Evolutionary conservation across 2,329 filamentous ascomycete genomes (phyloP), one percentile per base, ranked within the genome.

Genomic region (Clarireedia hainanense): DNA sequence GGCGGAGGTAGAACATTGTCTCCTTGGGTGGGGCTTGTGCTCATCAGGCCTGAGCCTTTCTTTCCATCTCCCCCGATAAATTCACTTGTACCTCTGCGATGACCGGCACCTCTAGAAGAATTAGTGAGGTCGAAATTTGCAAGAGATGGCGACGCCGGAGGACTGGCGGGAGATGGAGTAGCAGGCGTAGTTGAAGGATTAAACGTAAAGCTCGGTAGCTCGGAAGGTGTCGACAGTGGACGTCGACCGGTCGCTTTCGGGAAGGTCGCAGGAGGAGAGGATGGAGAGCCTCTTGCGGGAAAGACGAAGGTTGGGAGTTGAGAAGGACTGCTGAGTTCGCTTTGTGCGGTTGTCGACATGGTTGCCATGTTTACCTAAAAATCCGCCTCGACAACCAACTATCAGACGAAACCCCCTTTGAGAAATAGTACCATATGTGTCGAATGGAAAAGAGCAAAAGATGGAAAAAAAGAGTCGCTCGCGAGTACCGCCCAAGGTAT

Each of bases 71-170:
- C 88, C 39, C 89, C 89, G 47, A 95, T 88, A 65, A 95, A 91
- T 69, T 96, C 91, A 68, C 91, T 96, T 27, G 84, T 87, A 53
- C 88, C 88, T 65, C 91, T 81, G 64, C 85, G 80, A 67, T 91
- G 88, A 23, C 85, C 83, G 34, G 74, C 73, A 24, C 79, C 74
- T 58, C 81, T 75, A 17, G 84, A 77, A 6, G 74, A 69, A 20
- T 55, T 53, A 40, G 50, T 57, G 4, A 42, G 6, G 39, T 50
- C 47, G 6, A 55, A 54, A 40, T 48, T 55, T 7, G 56, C 50
- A 37, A 49, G 47, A 26, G 47, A 43, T 42, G 80, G 79, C 15
- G 73, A 71, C 12, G 81, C 79, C n/a, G 80, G 79, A 15, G 66
- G 23, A 67, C 70, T 55, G 65, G 45, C 50, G 50, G 49, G 17